phyloP scores from a whole-genome alignment of 108 stramenopile genomes.

The Conticribra guillardii region DNA sequence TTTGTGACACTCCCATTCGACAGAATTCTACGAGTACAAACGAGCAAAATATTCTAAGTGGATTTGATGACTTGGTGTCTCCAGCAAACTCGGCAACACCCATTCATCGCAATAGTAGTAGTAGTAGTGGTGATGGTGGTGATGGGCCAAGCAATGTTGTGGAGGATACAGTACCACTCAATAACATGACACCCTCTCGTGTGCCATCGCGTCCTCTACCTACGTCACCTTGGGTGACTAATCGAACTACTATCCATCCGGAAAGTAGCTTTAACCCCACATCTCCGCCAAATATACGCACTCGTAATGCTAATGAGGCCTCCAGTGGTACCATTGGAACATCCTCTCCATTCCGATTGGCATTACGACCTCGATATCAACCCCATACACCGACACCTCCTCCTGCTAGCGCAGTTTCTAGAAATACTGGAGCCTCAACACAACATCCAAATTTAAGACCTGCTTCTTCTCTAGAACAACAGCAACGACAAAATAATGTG shows the following conservation, averaged over 20 bases:
- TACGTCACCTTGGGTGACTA: constrained; percentile 18
- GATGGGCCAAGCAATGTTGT: neutral
- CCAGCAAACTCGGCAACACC: no score
- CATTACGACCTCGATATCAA: constrained; percentile 30
- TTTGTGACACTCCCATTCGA: neutral
- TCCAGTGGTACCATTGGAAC: no score
- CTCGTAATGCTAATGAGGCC: no score
- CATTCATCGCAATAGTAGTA: constrained; percentile 31
- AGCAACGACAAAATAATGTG: neutral
- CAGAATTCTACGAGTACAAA: no score
- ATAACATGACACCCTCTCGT: neutral
- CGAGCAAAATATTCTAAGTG: constrained; percentile 7
- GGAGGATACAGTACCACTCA: no score
- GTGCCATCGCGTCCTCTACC: constrained; percentile 37
- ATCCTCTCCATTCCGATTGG: constrained; percentile 38
- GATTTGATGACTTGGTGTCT: constrained; percentile 11
- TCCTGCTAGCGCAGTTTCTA: no score
- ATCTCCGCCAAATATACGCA: no score
- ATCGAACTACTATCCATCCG: constrained; percentile 12
- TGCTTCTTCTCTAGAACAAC: constrained; percentile 8
- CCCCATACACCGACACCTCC: neutral
- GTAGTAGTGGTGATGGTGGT: constrained; percentile 1
- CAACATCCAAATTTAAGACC: no score
- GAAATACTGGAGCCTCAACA: no score
- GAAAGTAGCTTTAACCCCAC: no score